phyloP scores from a whole-genome alignment of 495 filamentous ascomycete species.

The Aspergillus conjunctus region DNA sequence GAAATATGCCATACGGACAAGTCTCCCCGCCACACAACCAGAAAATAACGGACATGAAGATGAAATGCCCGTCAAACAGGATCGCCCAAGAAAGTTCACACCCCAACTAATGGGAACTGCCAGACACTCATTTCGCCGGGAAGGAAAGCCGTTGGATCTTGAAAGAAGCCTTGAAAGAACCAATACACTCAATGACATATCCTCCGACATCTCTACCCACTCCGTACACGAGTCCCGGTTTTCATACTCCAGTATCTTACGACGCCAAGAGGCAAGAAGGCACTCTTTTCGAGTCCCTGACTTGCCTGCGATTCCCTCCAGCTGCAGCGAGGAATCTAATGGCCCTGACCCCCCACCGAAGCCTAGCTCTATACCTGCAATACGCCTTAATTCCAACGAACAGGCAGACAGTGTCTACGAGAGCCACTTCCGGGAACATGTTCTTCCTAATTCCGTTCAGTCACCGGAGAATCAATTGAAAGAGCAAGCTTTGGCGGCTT shows the following conservation, averaged over 20 bases:
- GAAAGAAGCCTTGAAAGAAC: constrained; percentile 18
- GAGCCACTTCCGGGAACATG: constrained; percentile 69
- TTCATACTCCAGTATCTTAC: constrained; percentile 48
- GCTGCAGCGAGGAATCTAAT: constrained; percentile 58
- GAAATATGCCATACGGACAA: too few relatives aligned
- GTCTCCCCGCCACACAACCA: background rate
- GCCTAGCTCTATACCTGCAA: constrained; percentile 45
- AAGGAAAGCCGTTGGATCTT: constrained; percentile 26
- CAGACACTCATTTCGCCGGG: constrained; percentile 49
- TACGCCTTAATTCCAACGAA: constrained; percentile 41
- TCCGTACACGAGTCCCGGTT: constrained; percentile 45
- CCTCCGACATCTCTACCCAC: background rate
- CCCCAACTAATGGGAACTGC: constrained; percentile 62
- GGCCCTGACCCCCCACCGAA: constrained; percentile 50
- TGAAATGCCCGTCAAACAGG: background rate
- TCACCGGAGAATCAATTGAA: constrained; percentile 73
- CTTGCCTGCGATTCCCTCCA: constrained; percentile 55
- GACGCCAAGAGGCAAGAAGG: constrained; percentile 42
- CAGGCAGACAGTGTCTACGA: constrained; percentile 63
- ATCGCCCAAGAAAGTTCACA: constrained; percentile 49
- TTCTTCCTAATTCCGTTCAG: constrained; percentile 73
- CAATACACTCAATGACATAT: background rate
- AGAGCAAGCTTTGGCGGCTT: constrained; percentile 70
- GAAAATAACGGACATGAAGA: background rate
- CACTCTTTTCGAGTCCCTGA: constrained; percentile 60